phyloP scores from a whole-genome alignment of 208 protist genomes.

The Leishmania arabica region DNA sequence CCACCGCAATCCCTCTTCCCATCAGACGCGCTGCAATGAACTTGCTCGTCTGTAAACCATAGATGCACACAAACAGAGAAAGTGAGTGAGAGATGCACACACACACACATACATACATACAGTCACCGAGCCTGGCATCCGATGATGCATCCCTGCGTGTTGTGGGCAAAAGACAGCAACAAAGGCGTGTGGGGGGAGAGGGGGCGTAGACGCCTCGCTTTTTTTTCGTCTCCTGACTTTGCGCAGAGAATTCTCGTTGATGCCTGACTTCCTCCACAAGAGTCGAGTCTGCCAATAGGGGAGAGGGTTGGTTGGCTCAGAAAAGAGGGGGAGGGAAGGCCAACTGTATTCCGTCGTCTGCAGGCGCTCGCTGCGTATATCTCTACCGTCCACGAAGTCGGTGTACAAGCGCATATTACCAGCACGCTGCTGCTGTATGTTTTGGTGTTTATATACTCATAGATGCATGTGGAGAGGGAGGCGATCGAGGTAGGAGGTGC shows the following conservation, averaged over 20 bases:
- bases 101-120: background rate
- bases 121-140: background rate
- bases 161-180: background rate
- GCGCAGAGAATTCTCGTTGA: background rate
- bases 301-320: background rate
- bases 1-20: background rate
- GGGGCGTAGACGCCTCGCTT: background rate
- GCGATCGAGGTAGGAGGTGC: background rate
- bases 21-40: background rate
- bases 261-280: background rate
- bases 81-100: background rate
- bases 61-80: constrained; percentile 1
- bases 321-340: background rate
- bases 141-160: background rate
- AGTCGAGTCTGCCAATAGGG: background rate
- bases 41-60: background rate
- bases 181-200: background rate
- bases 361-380: background rate
- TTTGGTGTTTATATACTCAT: background rate
- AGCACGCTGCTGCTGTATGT: constrained; percentile 2
- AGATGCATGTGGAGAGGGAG: background rate
- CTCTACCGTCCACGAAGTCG: background rate
- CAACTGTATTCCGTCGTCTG: background rate
- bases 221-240: background rate
- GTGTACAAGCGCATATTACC: background rate